Evolutionary conservation across 2,329 filamentous ascomycete genomes (phyloP), one percentile per base, ranked within the genome.

Genomic region (Arachnomyces sp.): DNA sequence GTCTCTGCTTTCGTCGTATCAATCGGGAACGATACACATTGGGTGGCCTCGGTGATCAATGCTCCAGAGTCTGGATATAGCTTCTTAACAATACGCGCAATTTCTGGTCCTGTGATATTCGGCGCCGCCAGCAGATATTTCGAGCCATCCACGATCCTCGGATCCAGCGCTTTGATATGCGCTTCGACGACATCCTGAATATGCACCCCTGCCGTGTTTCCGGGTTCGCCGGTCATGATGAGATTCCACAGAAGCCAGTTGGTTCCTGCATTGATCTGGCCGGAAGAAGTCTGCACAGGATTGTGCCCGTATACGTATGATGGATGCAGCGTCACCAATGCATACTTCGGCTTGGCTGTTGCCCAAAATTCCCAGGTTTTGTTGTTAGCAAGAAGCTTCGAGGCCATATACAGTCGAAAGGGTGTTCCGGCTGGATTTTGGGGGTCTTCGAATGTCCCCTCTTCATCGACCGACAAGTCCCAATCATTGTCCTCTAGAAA

Each of bases 181-280:
- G 52, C 54, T 7, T 54, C 52, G 4, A 49, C 54, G 4, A 56
- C 51, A 44, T 57, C 54, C 9, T 28, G 37, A 12, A 56, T 29
- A 43, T 57, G 54, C 8, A 56, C 54, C 3, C 38, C 48, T 1
- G 38, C 43, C n/a, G n/a, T n/a, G 1, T 43, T 28, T 1, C 5
- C 30, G 1, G 44, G 44, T 4, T 28, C 16, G 2, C 44, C 49
- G 7, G 33, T 34, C 47, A 47, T 51, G 8, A 56, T 44, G 3
- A 33, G 12, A 15, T 33, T 16, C 42, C 35, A 1, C 21, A n/a
- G n/a, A n/a, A n/a, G n/a, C n/a, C n/a, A n/a, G n/a, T n/a, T n/a
- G n/a, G n/a, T n/a, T n/a, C n/a, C n/a, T n/a, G n/a, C 31, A 2
- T 40, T 7, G 11, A 50, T 32, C 8, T 37, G 44, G 5, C 49